phyloP scores from a whole-genome alignment of 768 basidiomycete genomes.

The Imleria badia region DNA sequence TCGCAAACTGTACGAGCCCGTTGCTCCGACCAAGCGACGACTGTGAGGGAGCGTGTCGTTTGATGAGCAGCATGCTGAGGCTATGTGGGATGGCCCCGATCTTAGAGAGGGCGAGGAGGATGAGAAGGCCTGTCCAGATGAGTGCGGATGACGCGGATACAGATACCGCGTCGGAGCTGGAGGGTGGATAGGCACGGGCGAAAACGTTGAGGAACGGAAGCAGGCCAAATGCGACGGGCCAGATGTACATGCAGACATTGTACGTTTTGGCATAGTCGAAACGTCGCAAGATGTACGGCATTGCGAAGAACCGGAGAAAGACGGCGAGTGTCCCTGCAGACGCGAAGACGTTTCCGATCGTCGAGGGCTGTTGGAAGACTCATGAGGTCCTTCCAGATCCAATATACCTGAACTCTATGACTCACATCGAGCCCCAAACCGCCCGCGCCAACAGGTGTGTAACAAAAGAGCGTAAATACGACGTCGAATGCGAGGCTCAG shows the following conservation, averaged over 20 bases:
- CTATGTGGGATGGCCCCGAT: constrained; percentile 32
- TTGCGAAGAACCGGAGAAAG: constrained; percentile 47
- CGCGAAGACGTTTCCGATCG: constrained; percentile 59
- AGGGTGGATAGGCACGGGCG: constrained; percentile 31
- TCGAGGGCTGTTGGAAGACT: constrained; percentile 38
- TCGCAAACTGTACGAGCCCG: constrained; percentile 56
- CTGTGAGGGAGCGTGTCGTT: constrained; percentile 14
- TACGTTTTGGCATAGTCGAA: constrained; percentile 51
- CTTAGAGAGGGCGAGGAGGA: constrained; percentile 40
- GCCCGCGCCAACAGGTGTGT: constrained; percentile 52
- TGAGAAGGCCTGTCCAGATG: constrained; percentile 50
- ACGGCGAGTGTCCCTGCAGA: constrained; percentile 49
- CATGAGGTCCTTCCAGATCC: not conserved
- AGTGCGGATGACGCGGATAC: constrained; percentile 22
- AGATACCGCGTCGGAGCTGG: not conserved
- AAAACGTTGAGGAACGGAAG: constrained; percentile 53
- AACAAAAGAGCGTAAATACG: constrained; percentile 66
- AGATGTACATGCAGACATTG: constrained; percentile 49
- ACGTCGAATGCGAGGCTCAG: constrained; percentile 58
- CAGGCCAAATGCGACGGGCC: constrained; percentile 50
- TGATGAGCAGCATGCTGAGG: constrained; percentile 61
- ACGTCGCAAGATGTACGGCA: constrained; percentile 51
- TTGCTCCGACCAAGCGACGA: constrained; percentile 32
- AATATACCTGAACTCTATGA: constrained; percentile 13
- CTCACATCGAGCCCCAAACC: constrained; percentile 56